Evolutionary conservation across 768 basidiomycete genomes (phyloP), one percentile per base, ranked within the genome.

Genomic region (Suillus variegatus): DNA sequence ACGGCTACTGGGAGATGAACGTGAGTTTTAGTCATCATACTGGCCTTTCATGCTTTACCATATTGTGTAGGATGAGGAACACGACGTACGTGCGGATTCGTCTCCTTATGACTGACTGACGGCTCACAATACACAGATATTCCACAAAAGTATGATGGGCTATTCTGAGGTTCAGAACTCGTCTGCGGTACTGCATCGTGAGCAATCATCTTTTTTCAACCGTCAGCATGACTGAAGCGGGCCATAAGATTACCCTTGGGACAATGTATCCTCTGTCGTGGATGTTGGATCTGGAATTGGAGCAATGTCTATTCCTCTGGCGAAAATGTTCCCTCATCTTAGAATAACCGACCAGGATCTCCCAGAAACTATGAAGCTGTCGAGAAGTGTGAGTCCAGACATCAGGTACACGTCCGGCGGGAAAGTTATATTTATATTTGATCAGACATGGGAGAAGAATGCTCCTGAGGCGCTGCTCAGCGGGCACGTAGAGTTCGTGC

Each of bases 211-310:
- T 28, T 28, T 44, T 44, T 44, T 44, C 18, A 35, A 12, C 20
- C 6, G 20, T n/a, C 18, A 20, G 20, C 20, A 55, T n/a, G 32
- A 55, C 10, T 35, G 22, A 49, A 49, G 47, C 13, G 6, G 6
- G 22, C 13, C 47, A 13, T 49, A 22, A 49, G 47, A 49, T 49
- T 49, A 49, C 13, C 70, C 74, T 32, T 68, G 76, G 77, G 52
- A 68, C 66, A 67, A 64, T 60, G 66, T 71, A 36, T 65, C 69
- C 52, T 70, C 70, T 36, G 9, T 10, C 41, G 73, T 75, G 8
- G 76, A 77, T 58, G 68, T 77, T 36, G 76, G 76, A 6, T 70
- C 76, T 14, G 70, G 76, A 35, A 41, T 71, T 6, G 76, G 76
- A 6, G 68, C 70, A 4, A 63, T 77, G 14, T 74, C 76, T 56